These are phyloP conservation scores for Sporothrix pallida DNA, from an alignment of 2,329 filamentous ascomycete species.

Conservation along the genomic window DNA sequence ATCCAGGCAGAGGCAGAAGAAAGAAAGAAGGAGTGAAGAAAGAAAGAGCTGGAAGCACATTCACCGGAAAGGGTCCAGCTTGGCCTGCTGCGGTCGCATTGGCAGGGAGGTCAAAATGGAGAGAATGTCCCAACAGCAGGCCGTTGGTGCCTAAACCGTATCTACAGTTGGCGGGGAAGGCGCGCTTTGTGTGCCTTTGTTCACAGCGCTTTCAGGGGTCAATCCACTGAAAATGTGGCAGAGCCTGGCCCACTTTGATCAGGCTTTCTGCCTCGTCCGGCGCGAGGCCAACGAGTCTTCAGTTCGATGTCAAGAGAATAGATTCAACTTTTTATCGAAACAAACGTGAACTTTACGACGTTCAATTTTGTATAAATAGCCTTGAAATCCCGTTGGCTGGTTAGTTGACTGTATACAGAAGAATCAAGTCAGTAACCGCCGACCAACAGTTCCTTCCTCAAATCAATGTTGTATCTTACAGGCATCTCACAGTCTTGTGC, in stretches of 20 bases:
- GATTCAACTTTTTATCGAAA: too few species aligned
- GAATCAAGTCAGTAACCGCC: too few species aligned
- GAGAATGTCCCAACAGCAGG: slow-evolving; percentile 11
- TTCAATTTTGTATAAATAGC: too few species aligned
- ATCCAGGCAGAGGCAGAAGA: slow-evolving; percentile 18
- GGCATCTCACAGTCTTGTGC: too few species aligned
- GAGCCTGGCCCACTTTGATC: slow-evolving; percentile 1
- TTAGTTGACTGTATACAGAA: too few species aligned
- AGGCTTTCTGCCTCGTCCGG: slow-evolving; percentile 19
- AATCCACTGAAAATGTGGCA: slow-evolving; percentile 16
- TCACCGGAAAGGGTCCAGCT: background rate
- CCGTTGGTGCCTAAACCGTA: slow-evolving; percentile 25
- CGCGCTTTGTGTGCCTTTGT: background rate
- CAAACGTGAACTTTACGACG: too few species aligned
- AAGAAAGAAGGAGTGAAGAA: background rate
- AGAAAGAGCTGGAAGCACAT: background rate
- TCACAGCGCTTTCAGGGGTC: background rate
- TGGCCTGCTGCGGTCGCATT: slow-evolving; percentile 1
- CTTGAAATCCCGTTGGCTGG: too few species aligned
- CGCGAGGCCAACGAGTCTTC: slow-evolving; percentile 15
- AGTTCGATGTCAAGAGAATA: background rate
- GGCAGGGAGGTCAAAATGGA: background rate
- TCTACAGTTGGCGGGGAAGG: background rate
- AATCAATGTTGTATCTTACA: too few species aligned
- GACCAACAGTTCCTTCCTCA: too few species aligned